A percentile compares a stretch with the other conserved stretches of the same genome.
phyloP scores from a whole-genome alignment of 163 green algal species.

The Scenedesmus sp. region DNA sequence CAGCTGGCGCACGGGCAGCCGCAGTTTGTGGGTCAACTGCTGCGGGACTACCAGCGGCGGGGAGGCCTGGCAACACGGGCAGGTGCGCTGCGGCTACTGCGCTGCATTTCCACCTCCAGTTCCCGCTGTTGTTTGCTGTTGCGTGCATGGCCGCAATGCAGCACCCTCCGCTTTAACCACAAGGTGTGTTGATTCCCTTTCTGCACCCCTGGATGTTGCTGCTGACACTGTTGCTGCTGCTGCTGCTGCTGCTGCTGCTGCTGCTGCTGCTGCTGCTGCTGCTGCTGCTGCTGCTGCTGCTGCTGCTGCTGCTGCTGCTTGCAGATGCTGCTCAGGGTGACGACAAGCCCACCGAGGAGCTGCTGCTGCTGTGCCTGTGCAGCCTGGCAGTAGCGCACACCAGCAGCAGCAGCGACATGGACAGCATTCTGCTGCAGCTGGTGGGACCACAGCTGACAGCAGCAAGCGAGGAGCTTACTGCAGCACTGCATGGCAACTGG shows the following conservation, averaged over 20 bases:
- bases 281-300: neutral
- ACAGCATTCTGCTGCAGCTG: constrained; percentile 54
- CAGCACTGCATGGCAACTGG: constrained; percentile 3
- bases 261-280: neutral
- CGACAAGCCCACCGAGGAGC: constrained; percentile 62
- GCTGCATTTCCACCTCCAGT: neutral
- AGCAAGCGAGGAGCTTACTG: constrained; percentile 36
- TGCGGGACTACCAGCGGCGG: constrained; percentile 53
- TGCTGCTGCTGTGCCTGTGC: constrained; percentile 64
- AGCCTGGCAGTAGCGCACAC: constrained; percentile 55
- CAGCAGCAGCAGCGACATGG: constrained; percentile 44
- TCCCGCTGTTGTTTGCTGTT: neutral
- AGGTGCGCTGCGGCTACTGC: neutral
- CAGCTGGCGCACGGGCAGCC: constrained; percentile 50
- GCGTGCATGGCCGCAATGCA: neutral
- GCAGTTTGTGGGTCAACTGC: constrained; percentile 57
- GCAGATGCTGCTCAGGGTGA: constrained; percentile 46
- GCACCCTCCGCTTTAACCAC: neutral
- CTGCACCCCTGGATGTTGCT: neutral
- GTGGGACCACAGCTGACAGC: constrained; percentile 52
- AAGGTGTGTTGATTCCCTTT: neutral
- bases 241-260: neutral
- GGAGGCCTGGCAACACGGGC: constrained; percentile 44
- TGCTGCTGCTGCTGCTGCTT: neutral
- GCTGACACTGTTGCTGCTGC: neutral